Evolutionary conservation across 2,329 filamentous ascomycete genomes (phyloP), one percentile per base, ranked within the genome.

Genomic region (Talaromyces albobiverticillius): DNA sequence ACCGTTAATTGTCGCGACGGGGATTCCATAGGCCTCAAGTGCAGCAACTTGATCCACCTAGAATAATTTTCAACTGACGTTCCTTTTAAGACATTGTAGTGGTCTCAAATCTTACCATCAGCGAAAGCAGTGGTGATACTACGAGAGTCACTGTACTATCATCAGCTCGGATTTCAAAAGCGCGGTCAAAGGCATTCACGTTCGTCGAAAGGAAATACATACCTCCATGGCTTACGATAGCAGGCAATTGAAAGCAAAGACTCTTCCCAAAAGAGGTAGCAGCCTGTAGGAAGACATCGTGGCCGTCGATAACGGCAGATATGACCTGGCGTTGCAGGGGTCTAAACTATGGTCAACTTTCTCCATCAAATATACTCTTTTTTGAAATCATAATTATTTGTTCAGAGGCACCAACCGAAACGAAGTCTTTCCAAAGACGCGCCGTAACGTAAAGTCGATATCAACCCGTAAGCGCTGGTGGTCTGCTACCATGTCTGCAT

Each of bases 231-330:
- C 93, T 88, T 54, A 96, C 86, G 29, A 96, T 85, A 22, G 92
- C 92, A 8, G 92, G 92, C 1, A 96, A 79, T 69, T 96, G 92
- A 67, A 93, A 96, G 74, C 93, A 96, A 51, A 96, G 72, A 65
- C 90, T 95, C 72, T 96, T 96, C 40, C 92, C 93, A 69, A 96
- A 96, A 0, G 76, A 79, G 4, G 76, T 79, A 2, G 76, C 76
- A 20, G 93, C 93, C 71, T 96, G 93, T 1, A 97, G 82, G 66
- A 95, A 96, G 41, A 97, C 88, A 85, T 97, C 93, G 59, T 92
- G 81, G 14, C 90, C 88, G 53, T 88, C 83, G 8, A 96, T 79
- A 2, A 89, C 89, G 7, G 90, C 88, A 55, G 82, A 79, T 53
- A 97, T 93, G 54, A 96, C 91, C 65, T 97, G 91, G 56, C 89